Evolutionary conservation across 441 rosid genomes (phyloP), one percentile per base, ranked within the genome.

Genomic region (Syzygium malaccense): DNA sequence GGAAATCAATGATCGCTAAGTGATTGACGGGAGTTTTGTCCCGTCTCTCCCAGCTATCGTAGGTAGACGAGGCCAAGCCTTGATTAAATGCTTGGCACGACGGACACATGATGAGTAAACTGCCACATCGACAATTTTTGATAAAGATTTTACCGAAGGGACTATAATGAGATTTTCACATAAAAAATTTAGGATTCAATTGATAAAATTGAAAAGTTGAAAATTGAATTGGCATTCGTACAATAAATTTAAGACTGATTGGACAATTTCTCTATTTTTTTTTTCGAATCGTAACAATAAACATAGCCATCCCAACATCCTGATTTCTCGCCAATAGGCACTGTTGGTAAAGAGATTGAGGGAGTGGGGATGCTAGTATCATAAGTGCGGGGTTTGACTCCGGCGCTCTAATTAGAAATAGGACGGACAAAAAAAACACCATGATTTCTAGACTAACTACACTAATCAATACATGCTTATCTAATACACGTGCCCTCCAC

Each of bases 181-280:
- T 0, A 6, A 37, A 37, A 37, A 0, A 5, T 75, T 23, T 20
- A 37, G 0, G 0, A 75, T 0, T 41, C 15, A 1, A 41, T 6
- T 75, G 1, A 1, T 0, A 75, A 6, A 37, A 23, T 20, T 20
- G 0, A 0, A 37, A 71, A 20, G 0, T 32, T 68, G 1, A 20
- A 19, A 0, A 1, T 0, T 3, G 2, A 10, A 71, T 71, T 20
- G 0, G 1, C 0, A 71, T 19, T 71, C 0, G 8, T 33, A 41
- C 1, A 19, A 14, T 7, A 11, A 6, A 20, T 75, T 7, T 75
- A 75, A 6, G 2, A 23, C 0, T 13, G 10, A 2, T 12, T 12
- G 5, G 10, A 3, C 0, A 41, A 6, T 75, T 75, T 12, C 1
- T 14, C 0, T 1, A 0, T 3, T 10, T 5, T 5, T 5, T 5